Evolutionary conservation across 257 asterid genomes (phyloP).

Genomic region (Solanum paucissectum): DNA sequence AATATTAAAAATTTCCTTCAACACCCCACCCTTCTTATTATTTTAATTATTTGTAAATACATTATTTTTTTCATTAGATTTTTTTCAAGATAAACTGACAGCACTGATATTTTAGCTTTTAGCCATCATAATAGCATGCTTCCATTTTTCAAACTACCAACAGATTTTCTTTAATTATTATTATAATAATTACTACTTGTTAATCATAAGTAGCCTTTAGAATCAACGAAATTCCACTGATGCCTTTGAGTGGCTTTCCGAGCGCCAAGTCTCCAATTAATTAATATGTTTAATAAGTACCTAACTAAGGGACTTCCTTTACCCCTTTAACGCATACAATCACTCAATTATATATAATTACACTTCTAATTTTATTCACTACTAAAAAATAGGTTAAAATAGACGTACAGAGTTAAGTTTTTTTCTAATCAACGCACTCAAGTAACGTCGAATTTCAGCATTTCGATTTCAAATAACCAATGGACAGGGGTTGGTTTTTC

Average conservation of each 20-base stretch:
- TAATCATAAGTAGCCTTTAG: conserved; percentile 6
- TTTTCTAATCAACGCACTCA: no score
- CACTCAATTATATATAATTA: background rate
- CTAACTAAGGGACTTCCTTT: background rate
- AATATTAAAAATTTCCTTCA: background rate
- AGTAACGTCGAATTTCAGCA: no score
- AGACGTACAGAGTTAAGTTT: background rate
- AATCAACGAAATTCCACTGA: conserved; percentile 10
- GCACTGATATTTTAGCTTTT: background rate
- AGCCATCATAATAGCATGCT: background rate
- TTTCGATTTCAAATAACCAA: no score
- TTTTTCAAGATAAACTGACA: background rate
- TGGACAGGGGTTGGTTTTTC: background rate
- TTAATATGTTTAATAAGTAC: background rate
- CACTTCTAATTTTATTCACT: background rate
- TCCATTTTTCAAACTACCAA: background rate
- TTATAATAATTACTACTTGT: background rate
- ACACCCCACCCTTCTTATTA: background rate
- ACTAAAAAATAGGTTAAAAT: background rate
- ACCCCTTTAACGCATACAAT: background rate
- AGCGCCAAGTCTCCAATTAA: background rate
- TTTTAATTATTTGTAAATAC: background rate
- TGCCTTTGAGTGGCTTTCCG: background rate
- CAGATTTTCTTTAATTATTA: background rate
- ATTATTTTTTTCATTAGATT: background rate